Evolutionary conservation across 1,284 basidiomycete species (phyloP), one percentile per base, ranked within the genome.

Genomic region (Fomitopsis schrenkii): DNA sequence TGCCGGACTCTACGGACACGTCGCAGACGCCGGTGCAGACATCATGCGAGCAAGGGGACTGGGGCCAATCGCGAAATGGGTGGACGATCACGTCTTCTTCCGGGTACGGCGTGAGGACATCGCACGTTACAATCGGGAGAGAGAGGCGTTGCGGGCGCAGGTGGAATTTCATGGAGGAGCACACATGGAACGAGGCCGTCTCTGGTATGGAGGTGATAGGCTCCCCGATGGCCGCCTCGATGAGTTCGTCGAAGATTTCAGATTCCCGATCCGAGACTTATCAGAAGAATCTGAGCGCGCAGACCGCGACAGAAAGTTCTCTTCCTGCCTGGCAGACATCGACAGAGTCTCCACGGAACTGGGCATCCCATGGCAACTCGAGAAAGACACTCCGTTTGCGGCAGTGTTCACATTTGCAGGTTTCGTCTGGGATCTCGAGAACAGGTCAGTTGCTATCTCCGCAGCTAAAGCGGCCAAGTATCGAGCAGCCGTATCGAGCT

Each of bases 221-320:
- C 35, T 36, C 35, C 35, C 35, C 35, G 35, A 36, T 36, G 35
- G 35, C 35, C 35, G 35, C 35, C 5, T 10, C 5, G 35, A 67
- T 28, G 63, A 70, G 35, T 69, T 66, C 55, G 65, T 63, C n/a
- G 70, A 72, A 48, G 63, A 68, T 58, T 52, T 66, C 38, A 5
- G 0, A 0, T 68, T 62, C 58, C 62, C 65, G 0, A 36, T 70
- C 0, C 58, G 26, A 2, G 65, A 68, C 54, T 59, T 68, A 0
- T 62, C 58, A 3, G 5, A 9, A 2, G 7, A 10, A 0, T 67
- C 65, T 1, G 55, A 63, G 0, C 57, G 66, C 2, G 59, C 64
- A 0, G 5, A 36, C 0, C 42, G 48, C 2, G 68, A 70, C 52
- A 36, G 50, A 1, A 4, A 19, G 1, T 70, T 58, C 65, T 17